Base-by-base conservation (phyloP, 306 rosid species). In the Vigna nakashimae region DNA sequence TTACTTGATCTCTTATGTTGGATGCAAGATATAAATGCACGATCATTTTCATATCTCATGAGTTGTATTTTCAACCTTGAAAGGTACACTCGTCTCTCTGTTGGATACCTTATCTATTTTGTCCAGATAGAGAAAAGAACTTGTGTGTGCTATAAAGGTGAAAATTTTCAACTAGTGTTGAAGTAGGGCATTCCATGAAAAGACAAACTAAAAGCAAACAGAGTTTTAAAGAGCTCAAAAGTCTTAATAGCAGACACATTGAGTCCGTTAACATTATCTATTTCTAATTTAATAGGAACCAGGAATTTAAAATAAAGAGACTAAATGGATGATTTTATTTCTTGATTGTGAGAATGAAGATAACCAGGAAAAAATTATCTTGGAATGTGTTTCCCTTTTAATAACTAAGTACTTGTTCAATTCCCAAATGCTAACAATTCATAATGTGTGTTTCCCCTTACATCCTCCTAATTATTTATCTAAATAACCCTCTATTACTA, bases 11-110 rank as follows among this genome's bases (percentile, higher is more conserved):
- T 92, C 42, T 71, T 94, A 67, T 80, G 89, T 82, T 62, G 80
- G 82, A 87, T 87, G 86, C 88, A 89, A 65, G 90, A 77, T 83
- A 72, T 87, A 28, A 82, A 84, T 80, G 76, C 85, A 69, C 83
- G 67, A 74, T 87, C 98, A 67, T 74, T 83, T 59, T 84, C 89
- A 69, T 84, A n/a, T 69, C 71, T 80, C 74, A 76, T 80, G 38
- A 80, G 91, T 50, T 77, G 83, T 75, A 78, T 94, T 82, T 91
- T 94, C 81, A 89, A 94, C 84, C 92, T 94, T 75, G 97, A 94
- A 87, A 74, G 98, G 98, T 94, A 87, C 48, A 20, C 18, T 62
- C 55, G 50, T 78, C 64, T 76, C 82, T 79, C 46, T 81, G 59
- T 69, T 58, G 75, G 65, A 65, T 74, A 65, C 67, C 58, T 59